A percentile compares a stretch with the other conserved stretches of the same genome.
These are phyloP conservation scores for Houttuynia cordata DNA, from an alignment of 164 flowering plant species.

Conservation along the genomic window DNA sequence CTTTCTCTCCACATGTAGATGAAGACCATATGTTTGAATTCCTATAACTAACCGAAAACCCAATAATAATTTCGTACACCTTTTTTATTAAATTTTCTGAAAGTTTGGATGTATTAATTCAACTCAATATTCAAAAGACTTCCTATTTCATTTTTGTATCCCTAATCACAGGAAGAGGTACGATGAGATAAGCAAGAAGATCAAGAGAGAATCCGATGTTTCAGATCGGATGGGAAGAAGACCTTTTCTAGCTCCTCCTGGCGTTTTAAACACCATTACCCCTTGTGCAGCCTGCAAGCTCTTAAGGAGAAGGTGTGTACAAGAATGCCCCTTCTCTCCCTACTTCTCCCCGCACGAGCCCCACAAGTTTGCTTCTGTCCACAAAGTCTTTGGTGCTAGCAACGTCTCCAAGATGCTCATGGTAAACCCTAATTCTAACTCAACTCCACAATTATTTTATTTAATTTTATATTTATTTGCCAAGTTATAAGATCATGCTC, in stretches of 20 bases:
- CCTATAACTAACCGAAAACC: no score
- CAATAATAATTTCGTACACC: no score
- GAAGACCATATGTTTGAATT: no score
- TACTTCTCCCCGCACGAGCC: conserved; percentile 97
- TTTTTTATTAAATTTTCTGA: no score
- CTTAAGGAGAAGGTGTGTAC: conserved; percentile 69
- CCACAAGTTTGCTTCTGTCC: conserved; percentile 87
- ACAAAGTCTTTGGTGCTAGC: conserved; percentile 96
- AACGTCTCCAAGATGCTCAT: conserved; percentile 92
- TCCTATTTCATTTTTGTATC: no score
- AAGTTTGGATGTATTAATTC: no score
- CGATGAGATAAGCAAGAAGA: conserved; percentile 67
- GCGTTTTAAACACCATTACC: conserved; percentile 59
- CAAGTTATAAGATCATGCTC: not conserved
- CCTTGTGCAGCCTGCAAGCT: conserved; percentile 98
- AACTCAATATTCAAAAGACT: no score
- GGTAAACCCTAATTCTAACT: conserved; percentile 27
- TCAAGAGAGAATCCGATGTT: conserved; percentile 62
- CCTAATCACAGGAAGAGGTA: no score
- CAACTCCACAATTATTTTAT: no score
- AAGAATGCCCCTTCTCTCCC: conserved; percentile 92
- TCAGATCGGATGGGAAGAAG: conserved; percentile 32
- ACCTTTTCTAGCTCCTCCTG: conserved; percentile 56
- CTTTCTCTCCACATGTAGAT: conserved; percentile 31
- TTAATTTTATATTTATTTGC: not conserved